Evolutionary conservation across 1,284 basidiomycete species (phyloP).

Genomic region (Leucoagaricus sp.): DNA sequence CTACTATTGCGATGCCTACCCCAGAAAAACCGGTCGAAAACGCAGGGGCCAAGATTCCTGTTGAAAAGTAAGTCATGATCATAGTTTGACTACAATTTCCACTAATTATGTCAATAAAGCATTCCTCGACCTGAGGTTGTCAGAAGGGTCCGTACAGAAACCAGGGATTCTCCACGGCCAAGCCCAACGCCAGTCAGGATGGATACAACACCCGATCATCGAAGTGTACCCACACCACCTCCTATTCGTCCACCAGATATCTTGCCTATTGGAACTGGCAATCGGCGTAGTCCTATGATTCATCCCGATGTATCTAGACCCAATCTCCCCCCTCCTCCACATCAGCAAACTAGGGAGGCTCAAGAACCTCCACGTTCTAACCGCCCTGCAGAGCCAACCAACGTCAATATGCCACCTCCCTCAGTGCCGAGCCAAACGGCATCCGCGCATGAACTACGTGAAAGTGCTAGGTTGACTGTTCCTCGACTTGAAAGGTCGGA

Average conservation of each 20-base stretch:
- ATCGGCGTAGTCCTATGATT: constrained; percentile 12
- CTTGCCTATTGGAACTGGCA: constrained; percentile 12
- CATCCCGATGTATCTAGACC: constrained; percentile 13
- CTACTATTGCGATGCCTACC: constrained; percentile 17
- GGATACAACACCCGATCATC: constrained; percentile 10
- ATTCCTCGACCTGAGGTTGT: constrained; percentile 78
- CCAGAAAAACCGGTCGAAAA: constrained; percentile 24
- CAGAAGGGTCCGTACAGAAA: constrained; percentile 63
- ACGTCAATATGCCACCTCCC: constrained; percentile 74
- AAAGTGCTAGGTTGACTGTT: constrained; percentile 71
- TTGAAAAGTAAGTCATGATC: constrained; percentile 56
- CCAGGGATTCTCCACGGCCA: constrained; percentile 42
- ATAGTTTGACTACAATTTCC: constrained; percentile 3
- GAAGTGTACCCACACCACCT: constrained; percentile 10
- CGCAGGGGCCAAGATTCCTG: constrained; percentile 47
- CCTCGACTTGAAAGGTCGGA: constrained; percentile 42
- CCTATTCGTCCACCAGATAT: constrained; percentile 3
- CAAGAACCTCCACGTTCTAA: constrained; percentile 13
- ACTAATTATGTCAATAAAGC: constrained; percentile 37
- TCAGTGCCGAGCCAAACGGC: constrained; percentile 75
- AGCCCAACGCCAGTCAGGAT: constrained; percentile 18
- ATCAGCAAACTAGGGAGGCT: constrained; percentile 16
- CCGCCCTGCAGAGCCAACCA: constrained; percentile 32
- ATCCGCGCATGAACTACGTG: constrained; percentile 79
- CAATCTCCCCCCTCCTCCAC: constrained; percentile 24